These are phyloP conservation scores for Diplotaxis tenuifolia DNA, from an alignment of 345 rosid genomes.

Conservation along the genomic window DNA sequence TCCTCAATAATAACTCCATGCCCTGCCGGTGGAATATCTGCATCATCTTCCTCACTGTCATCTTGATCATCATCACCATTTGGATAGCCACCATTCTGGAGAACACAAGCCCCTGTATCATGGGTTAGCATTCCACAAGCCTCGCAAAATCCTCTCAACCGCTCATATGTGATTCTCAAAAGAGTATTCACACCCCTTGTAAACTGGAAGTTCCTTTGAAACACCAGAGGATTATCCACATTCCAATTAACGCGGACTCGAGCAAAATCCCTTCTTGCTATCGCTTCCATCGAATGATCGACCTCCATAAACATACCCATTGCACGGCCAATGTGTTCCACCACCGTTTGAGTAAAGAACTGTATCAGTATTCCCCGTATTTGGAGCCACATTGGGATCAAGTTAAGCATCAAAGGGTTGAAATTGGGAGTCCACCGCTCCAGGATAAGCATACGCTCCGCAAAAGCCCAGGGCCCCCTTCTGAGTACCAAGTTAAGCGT, in stretches of 20 bases:
- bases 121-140: background rate
- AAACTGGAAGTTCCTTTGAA: background rate
- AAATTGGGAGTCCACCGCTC: too few species aligned
- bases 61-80: too few species aligned
- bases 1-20: too few species aligned
- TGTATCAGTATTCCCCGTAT: background rate
- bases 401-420: too few species aligned
- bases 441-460: too few species aligned
- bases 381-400: too few species aligned
- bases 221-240: background rate
- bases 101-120: background rate
- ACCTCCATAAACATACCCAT: background rate
- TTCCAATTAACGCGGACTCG: background rate
- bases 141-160: background rate
- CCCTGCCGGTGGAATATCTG: too few species aligned
- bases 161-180: background rate
- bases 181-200: background rate
- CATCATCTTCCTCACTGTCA: background rate
- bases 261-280: background rate
- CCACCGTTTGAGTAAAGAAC: background rate
- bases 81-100: background rate
- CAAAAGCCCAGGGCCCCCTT: too few species aligned
- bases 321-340: background rate
- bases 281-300: too few species aligned
- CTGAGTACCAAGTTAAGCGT: too few species aligned